These are phyloP conservation scores for Lactarius indigo DNA, from an alignment of 768 basidiomycete genomes.

Conservation along the genomic window DNA sequence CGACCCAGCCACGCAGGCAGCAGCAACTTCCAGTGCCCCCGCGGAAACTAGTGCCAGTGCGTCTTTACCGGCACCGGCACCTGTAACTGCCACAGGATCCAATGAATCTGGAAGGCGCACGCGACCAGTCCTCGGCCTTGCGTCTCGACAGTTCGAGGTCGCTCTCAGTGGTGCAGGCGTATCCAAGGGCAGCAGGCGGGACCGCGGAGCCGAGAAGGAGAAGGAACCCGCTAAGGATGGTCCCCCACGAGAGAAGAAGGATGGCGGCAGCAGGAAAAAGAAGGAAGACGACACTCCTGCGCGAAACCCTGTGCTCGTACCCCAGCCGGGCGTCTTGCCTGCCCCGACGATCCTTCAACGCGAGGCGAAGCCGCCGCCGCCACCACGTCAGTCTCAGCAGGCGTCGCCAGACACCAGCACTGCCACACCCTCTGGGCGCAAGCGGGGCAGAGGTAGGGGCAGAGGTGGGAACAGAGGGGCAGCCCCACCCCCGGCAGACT, in stretches of 20 bases:
- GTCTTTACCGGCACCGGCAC: constrained; percentile 8
- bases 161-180: constrained; percentile 65
- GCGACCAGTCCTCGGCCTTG: constrained; percentile 61
- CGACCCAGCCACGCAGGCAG: background rate
- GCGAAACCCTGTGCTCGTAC: background rate
- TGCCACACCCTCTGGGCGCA: background rate
- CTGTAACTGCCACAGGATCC: constrained; percentile 29
- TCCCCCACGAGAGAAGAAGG: constrained; percentile 18
- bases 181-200: constrained; percentile 32
- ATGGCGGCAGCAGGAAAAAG: constrained; percentile 12
- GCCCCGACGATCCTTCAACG: constrained; percentile 30
- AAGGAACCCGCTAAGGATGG: constrained; percentile 27
- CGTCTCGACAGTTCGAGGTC: constrained; percentile 67
- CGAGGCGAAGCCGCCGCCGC: constrained; percentile 20
- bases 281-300: constrained; percentile 3
- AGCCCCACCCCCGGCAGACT: background rate
- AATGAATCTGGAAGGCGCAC: constrained; percentile 35
- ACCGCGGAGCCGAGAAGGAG: constrained; percentile 29
- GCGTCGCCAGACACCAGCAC: background rate
- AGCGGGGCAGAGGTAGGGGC: constrained; percentile 18
- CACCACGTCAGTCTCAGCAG: constrained; percentile 7
- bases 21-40: constrained; percentile 10
- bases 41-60: constrained; percentile 1
- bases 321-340: constrained; percentile 17
- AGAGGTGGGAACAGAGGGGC: constrained; percentile 15